Evolutionary conservation across 257 asterid genomes (phyloP).

Genomic region (Przewalskia tangutica): DNA sequence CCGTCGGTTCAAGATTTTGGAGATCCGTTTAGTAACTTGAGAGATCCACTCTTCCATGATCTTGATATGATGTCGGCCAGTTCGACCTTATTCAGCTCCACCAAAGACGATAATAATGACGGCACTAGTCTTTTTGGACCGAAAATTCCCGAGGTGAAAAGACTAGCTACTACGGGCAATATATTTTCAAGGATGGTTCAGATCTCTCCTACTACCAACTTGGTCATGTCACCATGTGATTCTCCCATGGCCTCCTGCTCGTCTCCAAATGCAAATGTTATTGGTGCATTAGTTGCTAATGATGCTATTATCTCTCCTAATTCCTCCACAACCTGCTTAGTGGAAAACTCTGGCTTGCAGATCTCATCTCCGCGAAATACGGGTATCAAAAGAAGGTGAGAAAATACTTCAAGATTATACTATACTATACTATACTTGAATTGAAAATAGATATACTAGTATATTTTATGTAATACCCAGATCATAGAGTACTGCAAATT

Average conservation of each 20-base stretch:
- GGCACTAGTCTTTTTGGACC: background rate
- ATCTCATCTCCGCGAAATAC: conserved; percentile 95
- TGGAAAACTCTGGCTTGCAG: conserved; percentile 47
- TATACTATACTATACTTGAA: background rate
- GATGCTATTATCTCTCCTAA: conserved; percentile 21
- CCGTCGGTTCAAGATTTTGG: conserved; percentile 46
- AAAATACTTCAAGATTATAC: background rate
- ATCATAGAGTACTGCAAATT: background rate
- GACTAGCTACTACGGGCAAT: conserved; percentile 19
- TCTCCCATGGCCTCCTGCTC: conserved; percentile 19
- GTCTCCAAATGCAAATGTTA: background rate
- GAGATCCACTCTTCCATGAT: conserved; percentile 66
- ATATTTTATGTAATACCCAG: conserved; percentile 18
- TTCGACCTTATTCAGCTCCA: background rate
- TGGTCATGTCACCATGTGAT: conserved; percentile 18
- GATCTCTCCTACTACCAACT: conserved; percentile 52
- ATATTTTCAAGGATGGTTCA: conserved; percentile 67
- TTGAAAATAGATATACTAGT: background rate
- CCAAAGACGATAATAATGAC: background rate
- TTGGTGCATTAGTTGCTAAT: conserved; percentile 14
- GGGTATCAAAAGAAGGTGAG: conserved; percentile 89
- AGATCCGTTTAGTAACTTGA: conserved; percentile 50
- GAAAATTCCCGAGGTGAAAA: conserved; percentile 20
- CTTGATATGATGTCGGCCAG: conserved; percentile 2
- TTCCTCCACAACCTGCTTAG: conserved; percentile 37